Percentiles rank a stretch among this genome's conserved stretches.
Conservation (phyloP, 768 basidiomycete genomes). For the Mrakia hoshinonis region DNA sequence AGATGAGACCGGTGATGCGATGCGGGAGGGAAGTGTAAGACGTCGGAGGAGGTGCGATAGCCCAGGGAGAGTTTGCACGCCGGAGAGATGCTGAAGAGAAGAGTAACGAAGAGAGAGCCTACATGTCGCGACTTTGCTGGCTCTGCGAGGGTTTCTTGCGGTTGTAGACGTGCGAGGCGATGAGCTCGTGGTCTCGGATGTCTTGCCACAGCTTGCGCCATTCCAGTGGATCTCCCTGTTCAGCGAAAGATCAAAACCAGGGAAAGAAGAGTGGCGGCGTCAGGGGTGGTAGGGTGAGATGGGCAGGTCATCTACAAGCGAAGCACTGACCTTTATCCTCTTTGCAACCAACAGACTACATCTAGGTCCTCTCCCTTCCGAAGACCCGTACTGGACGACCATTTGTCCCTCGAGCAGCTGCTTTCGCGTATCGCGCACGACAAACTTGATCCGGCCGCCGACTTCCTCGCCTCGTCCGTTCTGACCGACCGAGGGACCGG, state of each 20-base stretch:
- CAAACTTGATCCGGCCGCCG: slow-evolving; percentile 28
- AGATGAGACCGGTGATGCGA: too few relatives aligned
- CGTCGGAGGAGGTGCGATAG: too few relatives aligned
- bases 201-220: slow-evolving; percentile 7
- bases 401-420: slow-evolving; percentile 25
- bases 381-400: background rate
- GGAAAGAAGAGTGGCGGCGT: background rate
- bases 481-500: background rate
- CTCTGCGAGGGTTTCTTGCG: background rate
- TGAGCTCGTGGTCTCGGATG: slow-evolving; percentile 1
- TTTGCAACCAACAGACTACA: slow-evolving; percentile 22
- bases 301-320: background rate
- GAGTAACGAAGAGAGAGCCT: too few relatives aligned
- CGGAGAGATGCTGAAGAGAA: too few relatives aligned
- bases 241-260: background rate
- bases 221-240: slow-evolving; percentile 7
- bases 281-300: background rate
- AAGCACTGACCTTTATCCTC: slow-evolving; percentile 21
- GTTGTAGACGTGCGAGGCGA: slow-evolving; percentile 4
- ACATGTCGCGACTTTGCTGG: too few relatives aligned
- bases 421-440: slow-evolving; percentile 18
- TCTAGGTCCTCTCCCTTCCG: background rate
- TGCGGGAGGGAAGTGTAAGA: too few relatives aligned
- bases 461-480: background rate
- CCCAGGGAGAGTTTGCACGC: too few relatives aligned